Evolutionary conservation across 2,329 filamentous ascomycete genomes (phyloP), one percentile per base, ranked within the genome.

Genomic region (Fusarium falciforme): DNA sequence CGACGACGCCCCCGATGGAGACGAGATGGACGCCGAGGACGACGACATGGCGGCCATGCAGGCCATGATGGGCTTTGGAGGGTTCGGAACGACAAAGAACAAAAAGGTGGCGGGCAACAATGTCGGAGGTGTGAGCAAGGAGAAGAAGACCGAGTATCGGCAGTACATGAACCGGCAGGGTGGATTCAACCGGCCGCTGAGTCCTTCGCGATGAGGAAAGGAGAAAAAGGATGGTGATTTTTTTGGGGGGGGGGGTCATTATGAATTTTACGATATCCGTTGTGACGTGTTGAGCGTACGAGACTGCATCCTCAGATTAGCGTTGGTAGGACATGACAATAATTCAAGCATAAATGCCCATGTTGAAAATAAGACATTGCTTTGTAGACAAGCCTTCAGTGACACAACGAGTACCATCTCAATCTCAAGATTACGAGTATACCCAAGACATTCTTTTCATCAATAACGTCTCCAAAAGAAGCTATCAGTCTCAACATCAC

Each of bases 151-250:
- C 16, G 90, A 97, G 86, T 98, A 98, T 80, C 89, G 96, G 77
- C 96, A 99, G 89, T 99, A 99, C 83, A 99, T 99, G 91, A 96
- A 96, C 80, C 89, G 93, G 66, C 87, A 91, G 61, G 93, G 93
- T 65, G 93, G 93, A 7, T 96, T 96, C 86, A 96, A 96, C 81
- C 85, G 93, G 77, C 93, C 93, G 54, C 84, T 95, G 61, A 93
- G 92, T 82, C 91, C 90, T 22, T 81, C 82, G 22, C 77, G 86
- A 59, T 87, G 66, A 76, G 67, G 3, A 58, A 27, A 47, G 29
- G 17, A 27, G 25, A n/a, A n/a, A 11, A 35, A 10, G 5, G 35
- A 6, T 49, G 12, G 29, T 25, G 44, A n/a, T 61, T 20, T 61
- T 31, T 12, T 20, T 20, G 20, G 20, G 20, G 20, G 31, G 60